Evolutionary conservation across 768 basidiomycete genomes (phyloP).

Genomic region (Suillus clintonianus): DNA sequence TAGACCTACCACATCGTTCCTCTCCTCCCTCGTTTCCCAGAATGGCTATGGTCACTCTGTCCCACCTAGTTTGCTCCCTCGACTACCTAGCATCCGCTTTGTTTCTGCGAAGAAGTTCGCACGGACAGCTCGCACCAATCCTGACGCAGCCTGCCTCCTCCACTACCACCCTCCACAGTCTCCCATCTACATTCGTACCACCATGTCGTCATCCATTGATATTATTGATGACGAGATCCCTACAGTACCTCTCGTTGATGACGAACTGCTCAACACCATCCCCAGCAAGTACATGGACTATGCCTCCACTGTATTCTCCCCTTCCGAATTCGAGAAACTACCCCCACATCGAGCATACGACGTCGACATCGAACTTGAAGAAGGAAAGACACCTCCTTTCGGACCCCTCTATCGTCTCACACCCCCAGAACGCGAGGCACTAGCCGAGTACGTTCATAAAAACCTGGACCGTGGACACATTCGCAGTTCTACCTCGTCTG

Average conservation of each 20-base stretch:
- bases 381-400: slow-evolving; percentile 23
- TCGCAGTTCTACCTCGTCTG: slow-evolving; percentile 29
- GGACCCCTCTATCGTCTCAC: slow-evolving; percentile 39
- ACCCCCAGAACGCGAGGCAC: slow-evolving; percentile 30
- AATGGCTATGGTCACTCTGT: slow-evolving; percentile 1
- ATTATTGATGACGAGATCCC: neutral
- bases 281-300: neutral
- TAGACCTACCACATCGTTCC: neutral
- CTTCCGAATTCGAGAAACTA: slow-evolving; percentile 27
- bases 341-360: slow-evolving; percentile 35
- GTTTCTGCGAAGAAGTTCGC: neutral
- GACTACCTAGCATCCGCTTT: neutral
- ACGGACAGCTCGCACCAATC: neutral
- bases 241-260: neutral
- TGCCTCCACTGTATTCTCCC: slow-evolving; percentile 22
- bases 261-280: no score
- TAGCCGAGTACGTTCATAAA: slow-evolving; percentile 36
- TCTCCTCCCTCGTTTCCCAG: neutral
- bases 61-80: neutral
- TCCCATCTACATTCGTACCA: neutral
- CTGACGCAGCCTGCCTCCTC: neutral
- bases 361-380: slow-evolving; percentile 35
- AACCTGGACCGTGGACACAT: slow-evolving; percentile 26
- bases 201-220: neutral
- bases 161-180: neutral